phyloP scores from a whole-genome alignment of 1,139 yeast species.

The Kurtzmaniella quercitrusa region DNA sequence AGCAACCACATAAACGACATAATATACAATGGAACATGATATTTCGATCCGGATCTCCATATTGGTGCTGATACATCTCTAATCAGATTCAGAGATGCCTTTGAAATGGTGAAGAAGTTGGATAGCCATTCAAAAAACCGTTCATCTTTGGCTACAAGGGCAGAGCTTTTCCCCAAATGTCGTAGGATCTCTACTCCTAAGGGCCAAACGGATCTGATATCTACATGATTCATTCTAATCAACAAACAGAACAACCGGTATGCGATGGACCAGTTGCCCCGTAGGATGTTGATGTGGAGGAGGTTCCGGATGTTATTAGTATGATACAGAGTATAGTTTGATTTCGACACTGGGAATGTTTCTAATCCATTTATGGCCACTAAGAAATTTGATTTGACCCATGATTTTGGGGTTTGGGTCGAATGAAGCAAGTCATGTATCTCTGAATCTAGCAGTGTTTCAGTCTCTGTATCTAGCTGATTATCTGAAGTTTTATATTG shows the following conservation, averaged over 20 bases:
- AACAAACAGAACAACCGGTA: constrained; percentile 49
- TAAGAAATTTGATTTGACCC: constrained; percentile 21
- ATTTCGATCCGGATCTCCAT: constrained; percentile 36
- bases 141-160: constrained; percentile 18
- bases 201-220: constrained; percentile 56
- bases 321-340: constrained; percentile 20
- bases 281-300: constrained; percentile 35
- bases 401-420: constrained; percentile 19
- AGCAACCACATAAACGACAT: constrained; percentile 34
- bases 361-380: constrained; percentile 29
- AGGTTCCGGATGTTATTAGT: constrained; percentile 27
- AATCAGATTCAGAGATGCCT: constrained; percentile 7
- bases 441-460: constrained; percentile 10
- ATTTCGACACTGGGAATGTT: constrained; percentile 12
- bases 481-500: no score
- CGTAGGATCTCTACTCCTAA: constrained; percentile 41
- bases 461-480: no score
- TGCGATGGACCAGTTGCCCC: constrained; percentile 51
- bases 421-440: constrained; percentile 14
- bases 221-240: constrained; percentile 44
- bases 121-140: constrained; percentile 33
- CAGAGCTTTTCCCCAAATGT: not conserved
- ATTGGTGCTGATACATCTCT: constrained; percentile 28
- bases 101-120: constrained; percentile 20
- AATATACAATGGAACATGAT: constrained; percentile 36